These are phyloP conservation scores for Brassica rapa DNA, from an alignment of 345 rosid genomes.

Conservation along the genomic window DNA sequence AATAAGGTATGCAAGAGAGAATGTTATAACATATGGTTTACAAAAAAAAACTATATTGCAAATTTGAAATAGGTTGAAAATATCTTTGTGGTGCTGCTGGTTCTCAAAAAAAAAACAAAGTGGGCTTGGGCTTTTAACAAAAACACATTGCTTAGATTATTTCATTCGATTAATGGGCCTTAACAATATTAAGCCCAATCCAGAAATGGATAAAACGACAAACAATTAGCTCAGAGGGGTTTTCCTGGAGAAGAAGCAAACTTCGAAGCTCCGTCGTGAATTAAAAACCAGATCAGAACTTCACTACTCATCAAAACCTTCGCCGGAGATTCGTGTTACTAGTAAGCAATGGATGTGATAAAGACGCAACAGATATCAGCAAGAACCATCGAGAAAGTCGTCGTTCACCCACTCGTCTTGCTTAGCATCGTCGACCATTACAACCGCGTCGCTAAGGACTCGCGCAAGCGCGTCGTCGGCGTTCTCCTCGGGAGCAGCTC, in stretches of 20 bases:
- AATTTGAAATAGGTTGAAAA: neutral
- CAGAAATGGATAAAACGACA: neutral
- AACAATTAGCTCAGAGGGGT: neutral
- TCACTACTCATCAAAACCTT: neutral
- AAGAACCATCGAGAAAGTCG: slow-evolving; percentile 85
- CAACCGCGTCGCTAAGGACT: slow-evolving; percentile 89
- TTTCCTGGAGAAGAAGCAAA: slow-evolving; percentile 46
- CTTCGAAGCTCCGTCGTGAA: neutral
- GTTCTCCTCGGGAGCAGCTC: slow-evolving; percentile 75
- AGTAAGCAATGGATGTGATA: slow-evolving; percentile 72
- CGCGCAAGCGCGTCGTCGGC: slow-evolving; percentile 85
- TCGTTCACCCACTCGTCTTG: slow-evolving; percentile 93
- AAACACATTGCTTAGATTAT: neutral
- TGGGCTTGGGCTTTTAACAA: neutral
- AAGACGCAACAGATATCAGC: slow-evolving; percentile 87
- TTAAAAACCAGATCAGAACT: slow-evolving; percentile 8
- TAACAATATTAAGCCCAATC: neutral
- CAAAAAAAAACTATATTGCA: neutral
- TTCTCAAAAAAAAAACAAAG: neutral
- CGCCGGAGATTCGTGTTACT: neutral
- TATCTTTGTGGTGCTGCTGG: neutral
- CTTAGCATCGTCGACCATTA: slow-evolving; percentile 97
- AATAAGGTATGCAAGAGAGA: neutral
- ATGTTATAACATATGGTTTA: neutral
- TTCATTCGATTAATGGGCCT: neutral